Base-by-base conservation (phyloP, 78 protist genomes). In the Dictyostelium citrinum region DNA sequence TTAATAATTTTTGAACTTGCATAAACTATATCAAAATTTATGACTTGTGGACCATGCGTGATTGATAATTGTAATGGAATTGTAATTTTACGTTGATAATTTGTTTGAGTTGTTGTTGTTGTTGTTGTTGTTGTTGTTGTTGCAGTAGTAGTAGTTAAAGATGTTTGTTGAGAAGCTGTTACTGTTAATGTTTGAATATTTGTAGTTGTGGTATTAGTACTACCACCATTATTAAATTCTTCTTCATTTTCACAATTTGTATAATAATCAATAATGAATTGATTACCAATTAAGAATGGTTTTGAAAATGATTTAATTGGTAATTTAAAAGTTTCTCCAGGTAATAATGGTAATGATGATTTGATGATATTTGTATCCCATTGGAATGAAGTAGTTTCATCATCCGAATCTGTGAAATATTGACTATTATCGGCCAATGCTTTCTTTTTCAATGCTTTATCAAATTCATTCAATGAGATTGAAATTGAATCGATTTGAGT, bases 21-120 rank as follows among this genome's bases (percentile, higher is more conserved):
- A 35, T 64, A 88, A 8, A 88, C 27, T 14, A 88, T 88, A 39
- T 88, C 85, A 78, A 88, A 88, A 64, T 78, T 88, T 6, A 55
- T 61, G 14, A 88, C 55, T 35, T 88, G 77, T 43, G 93, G 93
- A 0, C 93, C 93, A 64, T 58, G 81, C 4, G 58, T 14, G 2
- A 88, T 20, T 67, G 67, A 68, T 27, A 88, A 11, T 67, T 78
- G 85, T 31, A 88, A 27, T 20, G 93, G 93, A 11, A 88, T 72
- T 10, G n/a, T 17, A 10, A 78, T 67, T 60, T 78, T 76, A 77
- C 93, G 70, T 49, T 88, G 86, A 78, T 88, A 88, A 14, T 71
- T 70, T 70, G 43, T 29, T 27, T 5, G n/a, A 27, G 41, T 14
- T n/a, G 43, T 39, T 1, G 29, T 41, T 3, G 33, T 67, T 0